Conservation (phyloP, 805 yeast species). For the Lipomyces sp. region DNA sequence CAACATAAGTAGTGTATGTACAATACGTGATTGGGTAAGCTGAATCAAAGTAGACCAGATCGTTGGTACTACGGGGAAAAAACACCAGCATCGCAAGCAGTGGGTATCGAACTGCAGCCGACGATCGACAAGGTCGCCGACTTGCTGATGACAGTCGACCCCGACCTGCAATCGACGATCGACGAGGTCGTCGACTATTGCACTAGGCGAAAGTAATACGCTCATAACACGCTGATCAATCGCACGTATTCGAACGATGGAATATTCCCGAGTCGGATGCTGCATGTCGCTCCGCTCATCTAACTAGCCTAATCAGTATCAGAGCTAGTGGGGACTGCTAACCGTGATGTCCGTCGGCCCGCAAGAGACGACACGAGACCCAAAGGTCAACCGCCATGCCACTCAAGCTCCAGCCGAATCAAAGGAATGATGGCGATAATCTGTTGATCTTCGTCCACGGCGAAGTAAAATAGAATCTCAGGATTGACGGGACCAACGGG, state of each 20-base stretch:
- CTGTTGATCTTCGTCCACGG: neutral
- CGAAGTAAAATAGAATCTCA: neutral
- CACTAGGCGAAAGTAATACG: too few relatives aligned
- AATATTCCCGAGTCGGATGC: too few relatives aligned
- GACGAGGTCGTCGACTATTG: constrained; percentile 3
- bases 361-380: neutral
- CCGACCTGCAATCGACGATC: neutral
- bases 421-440: neutral
- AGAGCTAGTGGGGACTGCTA: constrained; percentile 3
- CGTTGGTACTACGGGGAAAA: neutral
- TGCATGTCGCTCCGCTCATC: neutral
- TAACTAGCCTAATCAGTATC: neutral
- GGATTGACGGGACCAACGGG: neutral
- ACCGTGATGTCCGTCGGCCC: neutral
- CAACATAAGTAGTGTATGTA: neutral
- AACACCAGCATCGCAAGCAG: too few relatives aligned
- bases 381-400: neutral
- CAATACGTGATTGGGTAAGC: too few relatives aligned
- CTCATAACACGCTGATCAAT: neutral
- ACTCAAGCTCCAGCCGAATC: neutral
- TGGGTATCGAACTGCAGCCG: neutral
- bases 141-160: neutral
- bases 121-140: constrained; percentile 3
- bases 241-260: too few relatives aligned
- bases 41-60: too few relatives aligned